Evolutionary conservation across 1,284 basidiomycete species (phyloP), one percentile per base, ranked within the genome.

Genomic region (Anthracocystis panici-leucophaei): DNA sequence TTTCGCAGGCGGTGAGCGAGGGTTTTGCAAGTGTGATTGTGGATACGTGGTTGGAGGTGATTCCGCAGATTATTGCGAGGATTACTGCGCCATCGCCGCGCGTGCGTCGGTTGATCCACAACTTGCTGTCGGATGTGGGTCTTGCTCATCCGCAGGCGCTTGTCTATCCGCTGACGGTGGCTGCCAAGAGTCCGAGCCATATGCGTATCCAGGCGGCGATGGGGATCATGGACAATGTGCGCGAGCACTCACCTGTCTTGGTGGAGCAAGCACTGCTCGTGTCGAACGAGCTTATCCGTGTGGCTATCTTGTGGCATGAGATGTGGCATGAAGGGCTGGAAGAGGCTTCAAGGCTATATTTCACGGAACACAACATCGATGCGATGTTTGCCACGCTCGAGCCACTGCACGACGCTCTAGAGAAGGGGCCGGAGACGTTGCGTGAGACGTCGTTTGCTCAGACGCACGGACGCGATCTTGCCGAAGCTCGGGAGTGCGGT

Each of bases 271-370:
- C 97, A 14, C 87, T 92, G 59, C 86, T 97, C 20, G 94, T 99
- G 83, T 93, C 93, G 85, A 91, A 93, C 51, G 97, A 99, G 85
- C 90, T 99, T 33, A 98, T 99, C 77, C 91, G 97, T 16, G 94
- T 98, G 4, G 97, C 97, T 2, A 99, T 99, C 72, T 88, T 99
- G 20, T 99, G 97, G 97, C 95, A 99, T 82, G 97, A 99, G 86
- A 89, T 97, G 82, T 99, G 97, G 97, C 95, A 98, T 82, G 97
- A 99, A 87, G 95, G 94, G 14, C 88, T 99, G 23, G 97, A 99
- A 87, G 97, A 99, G 86, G 97, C 97, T 3, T 98, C 95, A 12
- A 90, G 97, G 56, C 88, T 96, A 54, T 99, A 96, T 88, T 99
- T 96, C 88, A 97, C 94, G 20, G 97, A 99, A 82, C 94, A 95